These are phyloP conservation scores for Panus rudis DNA, from an alignment of 768 basidiomycete genomes.

Conservation along the genomic window DNA sequence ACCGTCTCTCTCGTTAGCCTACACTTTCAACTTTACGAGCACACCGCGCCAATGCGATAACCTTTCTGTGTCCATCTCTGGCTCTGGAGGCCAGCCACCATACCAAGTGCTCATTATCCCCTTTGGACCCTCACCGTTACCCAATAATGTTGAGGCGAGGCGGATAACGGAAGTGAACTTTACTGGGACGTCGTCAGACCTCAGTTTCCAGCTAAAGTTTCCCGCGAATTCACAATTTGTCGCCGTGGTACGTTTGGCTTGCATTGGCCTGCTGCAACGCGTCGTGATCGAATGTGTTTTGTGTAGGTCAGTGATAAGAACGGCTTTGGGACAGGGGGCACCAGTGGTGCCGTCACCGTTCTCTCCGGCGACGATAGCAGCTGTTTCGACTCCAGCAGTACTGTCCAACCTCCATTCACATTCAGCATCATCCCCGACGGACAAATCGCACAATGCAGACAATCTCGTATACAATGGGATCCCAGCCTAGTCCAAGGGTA, in stretches of 20 bases:
- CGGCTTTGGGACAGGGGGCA: constrained; percentile 69
- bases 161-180: constrained; percentile 53
- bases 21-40: constrained; percentile 35
- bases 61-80: constrained; percentile 51
- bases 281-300: background rate
- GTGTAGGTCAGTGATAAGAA: constrained; percentile 49
- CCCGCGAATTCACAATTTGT: constrained; percentile 69
- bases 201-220: constrained; percentile 54
- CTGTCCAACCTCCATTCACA: constrained; percentile 46
- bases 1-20: constrained; percentile 29
- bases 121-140: constrained; percentile 53
- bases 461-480: constrained; percentile 65
- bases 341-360: constrained; percentile 60
- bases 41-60: constrained; percentile 61
- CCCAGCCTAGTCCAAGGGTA: constrained; percentile 46
- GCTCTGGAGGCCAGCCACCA: constrained; percentile 59
- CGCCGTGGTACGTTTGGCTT: constrained; percentile 56
- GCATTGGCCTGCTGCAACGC: background rate
- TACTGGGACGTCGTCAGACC: constrained; percentile 28
- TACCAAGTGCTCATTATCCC: constrained; percentile 65
- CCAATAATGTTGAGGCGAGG: constrained; percentile 58
- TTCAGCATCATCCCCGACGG: constrained; percentile 58
- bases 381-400: constrained; percentile 49
- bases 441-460: constrained; percentile 57
- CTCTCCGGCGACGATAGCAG: constrained; percentile 40